Evolutionary conservation across 345 rosid species (phyloP), one percentile per base, ranked within the genome.

Genomic region (Firmiana major): DNA sequence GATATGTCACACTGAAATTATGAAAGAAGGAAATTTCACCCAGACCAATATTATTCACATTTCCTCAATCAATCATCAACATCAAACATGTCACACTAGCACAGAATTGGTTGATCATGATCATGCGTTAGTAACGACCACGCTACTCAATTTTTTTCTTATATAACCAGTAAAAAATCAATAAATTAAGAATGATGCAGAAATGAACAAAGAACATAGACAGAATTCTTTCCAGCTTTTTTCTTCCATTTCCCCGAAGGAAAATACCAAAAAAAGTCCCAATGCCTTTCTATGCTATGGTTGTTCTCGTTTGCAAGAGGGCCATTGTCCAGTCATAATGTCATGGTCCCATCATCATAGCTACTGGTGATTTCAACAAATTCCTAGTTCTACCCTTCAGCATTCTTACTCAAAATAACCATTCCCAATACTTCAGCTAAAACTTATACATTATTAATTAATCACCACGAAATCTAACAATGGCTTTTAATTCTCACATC

Each of bases 221-320:
- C n/a, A n/a, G n/a, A n/a, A n/a, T n/a, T n/a, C n/a, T n/a, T n/a
- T n/a, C n/a, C n/a, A n/a, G 72, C 11, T 13, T 13, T 65, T 67
- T 38, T 12, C 9, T 22, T 65, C 26, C 4, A n/a, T 19, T n/a
- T 65, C 24, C 8, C 72, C 9, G 4, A 4, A 15, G 16, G 4
- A 49, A 49, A 2, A 16, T 10, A 49, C 0, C 4, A 49, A 15
- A 16, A 12, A 36, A 36, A 38, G 69, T 11, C 69, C 21, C 69
- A 64, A 38, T 64, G 69, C 48, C 69, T 64, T 64, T 64, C 46
- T 38, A 64, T 64, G 69, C 69, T 17, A 38, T 4, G 69, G 22
- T 63, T 17, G 26, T 38, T 36, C 66, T 64, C 48, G 19, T 64
- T 17, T 19, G 48, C 24, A 64, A 19, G 24, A 45, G 19, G 13